Percentiles rank a stretch among this genome's conserved stretches.
phyloP scores from a whole-genome alignment of 2,329 filamentous ascomycete genomes.

The Grosmannia clavigera region DNA sequence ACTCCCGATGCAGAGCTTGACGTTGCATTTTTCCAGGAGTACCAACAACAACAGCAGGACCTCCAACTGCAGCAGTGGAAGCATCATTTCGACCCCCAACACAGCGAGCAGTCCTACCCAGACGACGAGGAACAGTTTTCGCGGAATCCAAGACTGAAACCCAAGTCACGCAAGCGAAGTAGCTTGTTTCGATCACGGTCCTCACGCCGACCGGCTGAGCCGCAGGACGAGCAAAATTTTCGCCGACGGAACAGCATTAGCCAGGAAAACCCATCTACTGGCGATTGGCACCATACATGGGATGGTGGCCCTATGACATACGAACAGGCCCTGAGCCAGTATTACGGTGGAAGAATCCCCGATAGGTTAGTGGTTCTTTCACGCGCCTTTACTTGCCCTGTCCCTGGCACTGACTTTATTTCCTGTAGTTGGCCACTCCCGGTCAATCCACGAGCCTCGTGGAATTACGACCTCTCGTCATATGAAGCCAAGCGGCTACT shows the following conservation, averaged over 20 bases:
- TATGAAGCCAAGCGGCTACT: conserved; percentile 33
- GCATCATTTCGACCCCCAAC: not conserved
- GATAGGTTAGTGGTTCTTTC: conserved; percentile 17
- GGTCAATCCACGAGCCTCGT: conserved; percentile 24
- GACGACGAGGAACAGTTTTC: not conserved
- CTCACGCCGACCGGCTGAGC: conserved; percentile 15
- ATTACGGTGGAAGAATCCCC: conserved; percentile 15
- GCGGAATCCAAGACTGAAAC: not conserved
- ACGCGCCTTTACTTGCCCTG: not conserved
- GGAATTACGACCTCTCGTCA: conserved; percentile 29
- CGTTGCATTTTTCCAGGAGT: conserved; percentile 7
- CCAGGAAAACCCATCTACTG: conserved; percentile 10
- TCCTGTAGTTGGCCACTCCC: conserved; percentile 19
- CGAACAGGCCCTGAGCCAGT: conserved; percentile 15
- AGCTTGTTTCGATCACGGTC: conserved; percentile 26
- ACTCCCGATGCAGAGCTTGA: not conserved
- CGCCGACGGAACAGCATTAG: conserved; percentile 20
- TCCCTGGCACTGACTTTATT: not conserved
- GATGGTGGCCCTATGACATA: conserved; percentile 18
- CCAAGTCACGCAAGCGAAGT: conserved; percentile 1
- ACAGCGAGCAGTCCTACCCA: not conserved
- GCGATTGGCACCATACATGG: not conserved
- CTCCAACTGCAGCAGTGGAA: conserved; percentile 8
- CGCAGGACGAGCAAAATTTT: conserved; percentile 11
- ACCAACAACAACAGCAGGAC: conserved; percentile 6